These are phyloP conservation scores for Amorphotheca resinae DNA, from an alignment of 495 filamentous ascomycete genomes.

Conservation along the genomic window DNA sequence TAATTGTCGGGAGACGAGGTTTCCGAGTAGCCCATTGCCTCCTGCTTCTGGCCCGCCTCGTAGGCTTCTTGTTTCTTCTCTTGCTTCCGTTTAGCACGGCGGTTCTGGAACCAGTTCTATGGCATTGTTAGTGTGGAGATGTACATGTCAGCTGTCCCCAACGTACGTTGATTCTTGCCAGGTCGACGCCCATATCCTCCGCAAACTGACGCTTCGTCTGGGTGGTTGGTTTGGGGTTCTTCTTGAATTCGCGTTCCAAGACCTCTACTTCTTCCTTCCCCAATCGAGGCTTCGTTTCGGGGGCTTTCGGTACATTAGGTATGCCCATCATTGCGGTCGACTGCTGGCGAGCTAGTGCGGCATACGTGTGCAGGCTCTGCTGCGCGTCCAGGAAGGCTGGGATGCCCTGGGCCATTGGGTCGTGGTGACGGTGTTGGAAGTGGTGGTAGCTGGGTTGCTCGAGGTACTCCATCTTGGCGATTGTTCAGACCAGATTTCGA, in stretches of 20 bases:
- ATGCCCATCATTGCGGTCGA: slow-evolving; percentile 8
- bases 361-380: slow-evolving; percentile 7
- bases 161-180: slow-evolving; percentile 67
- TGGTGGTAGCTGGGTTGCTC: slow-evolving; percentile 12
- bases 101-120: slow-evolving; percentile 89
- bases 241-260: slow-evolving; percentile 60
- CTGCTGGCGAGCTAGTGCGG: slow-evolving; percentile 2
- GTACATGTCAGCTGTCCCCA: not conserved
- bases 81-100: slow-evolving; percentile 34
- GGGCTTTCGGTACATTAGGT: slow-evolving; percentile 11
- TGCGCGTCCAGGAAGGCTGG: not conserved
- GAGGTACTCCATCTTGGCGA: slow-evolving; percentile 14
- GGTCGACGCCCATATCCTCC: slow-evolving; percentile 56
- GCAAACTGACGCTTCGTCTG: slow-evolving; percentile 64
- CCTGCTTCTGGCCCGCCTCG: slow-evolving; percentile 14
- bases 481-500: slow-evolving; percentile 6
- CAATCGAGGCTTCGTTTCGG: slow-evolving; percentile 51
- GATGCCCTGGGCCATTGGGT: slow-evolving; percentile 7
- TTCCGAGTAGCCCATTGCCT: slow-evolving; percentile 16
- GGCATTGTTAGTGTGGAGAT: not conserved
- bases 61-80: slow-evolving; percentile 20
- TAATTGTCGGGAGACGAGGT: slow-evolving; percentile 18
- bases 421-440: slow-evolving; percentile 10
- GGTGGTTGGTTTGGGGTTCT: slow-evolving; percentile 68
- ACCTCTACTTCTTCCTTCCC: slow-evolving; percentile 74